Conservation (phyloP, 208 protist genomes). For the Acanthamoeba sp. region DNA sequence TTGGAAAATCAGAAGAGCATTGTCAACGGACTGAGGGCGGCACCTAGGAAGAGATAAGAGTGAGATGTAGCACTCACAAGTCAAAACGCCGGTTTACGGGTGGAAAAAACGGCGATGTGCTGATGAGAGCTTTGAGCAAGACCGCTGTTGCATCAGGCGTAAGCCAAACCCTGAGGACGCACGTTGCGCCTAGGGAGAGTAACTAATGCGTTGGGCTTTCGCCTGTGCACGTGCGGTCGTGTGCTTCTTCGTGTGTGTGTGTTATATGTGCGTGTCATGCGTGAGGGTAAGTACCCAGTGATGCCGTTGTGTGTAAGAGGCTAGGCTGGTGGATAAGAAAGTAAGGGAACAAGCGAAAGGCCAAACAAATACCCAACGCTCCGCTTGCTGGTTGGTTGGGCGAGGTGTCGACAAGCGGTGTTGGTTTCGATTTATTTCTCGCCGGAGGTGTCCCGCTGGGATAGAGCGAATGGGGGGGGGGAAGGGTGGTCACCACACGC, state of each 20-base stretch:
- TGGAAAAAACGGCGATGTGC: slow-evolving; percentile 50
- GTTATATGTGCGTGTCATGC: not conserved
- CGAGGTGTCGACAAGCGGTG: not conserved
- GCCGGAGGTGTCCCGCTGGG: not conserved
- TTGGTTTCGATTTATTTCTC: slow-evolving; percentile 10
- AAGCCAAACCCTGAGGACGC: not conserved
- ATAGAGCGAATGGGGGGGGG: not conserved
- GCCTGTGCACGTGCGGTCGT: not conserved
- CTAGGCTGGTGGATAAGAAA: not conserved
- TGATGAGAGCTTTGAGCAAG: slow-evolving; percentile 1
- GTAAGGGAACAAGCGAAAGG: not conserved
- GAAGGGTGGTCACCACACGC: not conserved
- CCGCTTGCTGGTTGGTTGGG: not conserved
- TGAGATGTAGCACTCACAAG: slow-evolving; percentile 50
- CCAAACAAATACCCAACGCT: not conserved
- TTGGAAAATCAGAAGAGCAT: not conserved
- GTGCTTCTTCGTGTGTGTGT: not conserved
- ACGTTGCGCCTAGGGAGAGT: not conserved
- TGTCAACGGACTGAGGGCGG: too few species aligned
- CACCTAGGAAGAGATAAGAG: not conserved
- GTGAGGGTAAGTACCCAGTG: not conserved
- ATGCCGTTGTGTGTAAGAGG: not conserved
- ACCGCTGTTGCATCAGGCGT: slow-evolving; percentile 42
- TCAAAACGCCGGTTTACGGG: slow-evolving; percentile 45
- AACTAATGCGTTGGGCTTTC: slow-evolving; percentile 9